Base-by-base conservation (phyloP, 2,329 filamentous ascomycete species). In the Aspergillus neoniger region DNA sequence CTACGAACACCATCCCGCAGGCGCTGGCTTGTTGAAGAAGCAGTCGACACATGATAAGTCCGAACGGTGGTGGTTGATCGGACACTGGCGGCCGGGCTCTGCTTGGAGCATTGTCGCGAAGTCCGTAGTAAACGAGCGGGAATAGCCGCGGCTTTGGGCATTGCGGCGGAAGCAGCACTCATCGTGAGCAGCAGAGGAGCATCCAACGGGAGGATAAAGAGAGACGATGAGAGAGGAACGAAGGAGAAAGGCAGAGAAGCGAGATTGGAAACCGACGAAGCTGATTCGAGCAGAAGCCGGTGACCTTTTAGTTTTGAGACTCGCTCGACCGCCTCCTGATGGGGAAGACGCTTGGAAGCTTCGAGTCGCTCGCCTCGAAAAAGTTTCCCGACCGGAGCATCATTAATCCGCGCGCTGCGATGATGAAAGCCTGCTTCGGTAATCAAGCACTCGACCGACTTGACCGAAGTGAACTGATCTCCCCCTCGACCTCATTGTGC, bases 131-230 rank as follows among this genome's bases (percentile, higher is more conserved):
- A 70, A 66, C 76, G 75, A 63, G 75, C 70, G 66, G 78, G 77
- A 61, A 80, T 63, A 63, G 75, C 74, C 69, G 76, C 74, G 62
- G 75, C 76, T 66, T 77, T 76, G 59, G 77, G 77, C 72, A 79
- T 72, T 60, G 73, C 71, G 60, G 76, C 71, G 62, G 74, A 71
- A 63, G 69, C 66, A 60, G 75, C 69, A 68, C 75, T 79, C 77
- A 79, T 80, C 55, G 66, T 72, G 65, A 63, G 55, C 63, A 62
- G 67, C 63, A 54, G 55, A 55, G 53, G 56, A 38, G 61, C 57
- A 62, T 59, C 47, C 59, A 63, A 62, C 28, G 15, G 32, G 47
- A 38, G 39, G 10, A 36, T 36, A 58, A 53, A 8, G 21, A 47
- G 39, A 9, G 25, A 19, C 14, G 23, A 10, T 15, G 38, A 44